Base-by-base conservation (phyloP, 257 asterid species). In the Echites panduratus region DNA sequence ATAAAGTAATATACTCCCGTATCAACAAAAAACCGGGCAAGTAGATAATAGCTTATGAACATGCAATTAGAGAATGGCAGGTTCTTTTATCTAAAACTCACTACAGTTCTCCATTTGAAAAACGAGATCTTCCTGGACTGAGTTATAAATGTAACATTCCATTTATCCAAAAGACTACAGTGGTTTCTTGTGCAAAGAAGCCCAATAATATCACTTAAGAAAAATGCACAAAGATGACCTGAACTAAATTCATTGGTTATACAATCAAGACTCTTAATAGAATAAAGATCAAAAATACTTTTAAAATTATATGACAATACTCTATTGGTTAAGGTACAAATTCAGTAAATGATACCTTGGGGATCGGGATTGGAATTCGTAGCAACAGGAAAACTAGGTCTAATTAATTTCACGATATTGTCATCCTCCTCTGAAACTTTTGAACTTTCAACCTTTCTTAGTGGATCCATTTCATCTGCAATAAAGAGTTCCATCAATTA, bases 331-430 rank as follows among this genome's bases (percentile, higher is more conserved):
- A 62, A 32, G 22, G 16, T 62, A 63, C 47, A 35, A 13, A 35
- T 19, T 4, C 26, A 48, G 10, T 9, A 45, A 66, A 49, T 43
- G 56, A 70, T 78, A 84, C 84, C 88, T 77, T 62, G 80, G 68
- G 67, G 32, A 64, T 72, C 64, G 53, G 68, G 75, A 71, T 62
- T 67, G 70, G 76, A 63, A 77, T 63, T 78, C 77, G 78, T 71
- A 70, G 49, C 65, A 32, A 52, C 76, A 72, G 81, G 61, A 70
- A 70, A 38, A 49, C 41, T 73, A 38, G 82, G 73, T 57, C 41
- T 71, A 52, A 50, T 76, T 57, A 73, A 65, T 78, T 70, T 75
- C 58, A 70, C 64, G 80, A 70, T 78, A 68, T 48, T 52, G 45
- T 56, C 78, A 70, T 84, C 77, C 29, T 80, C 66, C 29, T 68